Percentiles rank a stretch among this genome's conserved stretches.
These are phyloP conservation scores for Raphidocelis subcapitata DNA, from an alignment of 139 green algal species.

Conservation along the genomic window DNA sequence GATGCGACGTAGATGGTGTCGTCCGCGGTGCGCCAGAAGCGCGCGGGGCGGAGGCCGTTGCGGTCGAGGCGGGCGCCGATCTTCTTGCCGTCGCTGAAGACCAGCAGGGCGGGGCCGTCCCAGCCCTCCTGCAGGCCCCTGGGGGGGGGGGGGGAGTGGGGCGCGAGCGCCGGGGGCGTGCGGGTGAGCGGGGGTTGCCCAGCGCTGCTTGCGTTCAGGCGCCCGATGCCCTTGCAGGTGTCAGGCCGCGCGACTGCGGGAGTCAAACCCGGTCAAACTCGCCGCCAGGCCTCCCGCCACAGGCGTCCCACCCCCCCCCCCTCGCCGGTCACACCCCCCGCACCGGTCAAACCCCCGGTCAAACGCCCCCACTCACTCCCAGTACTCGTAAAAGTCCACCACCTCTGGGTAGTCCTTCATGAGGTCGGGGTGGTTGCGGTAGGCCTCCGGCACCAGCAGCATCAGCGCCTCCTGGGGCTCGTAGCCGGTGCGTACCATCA, in stretches of 20 bases:
- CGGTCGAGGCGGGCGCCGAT: slow-evolving; percentile 93
- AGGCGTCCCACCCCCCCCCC: too few species aligned
- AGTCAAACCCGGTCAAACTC: too few species aligned
- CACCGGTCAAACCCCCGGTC: too few species aligned
- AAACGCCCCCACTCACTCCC: too few species aligned
- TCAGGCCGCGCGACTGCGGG: too few species aligned
- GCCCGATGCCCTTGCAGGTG: too few species aligned
- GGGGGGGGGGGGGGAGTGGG: too few species aligned
- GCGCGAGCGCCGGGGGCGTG: too few species aligned
- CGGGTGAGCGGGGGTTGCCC: too few species aligned
- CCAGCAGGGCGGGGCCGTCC: slow-evolving; percentile 97
- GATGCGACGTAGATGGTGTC: slow-evolving; percentile 96
- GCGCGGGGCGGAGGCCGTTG: slow-evolving; percentile 96
- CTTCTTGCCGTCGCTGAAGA: slow-evolving; percentile 93
- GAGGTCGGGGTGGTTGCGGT: slow-evolving; percentile 91
- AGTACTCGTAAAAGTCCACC: slow-evolving; percentile 95
- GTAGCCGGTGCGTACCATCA: slow-evolving; percentile 82
- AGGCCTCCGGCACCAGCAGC: slow-evolving; percentile 96
- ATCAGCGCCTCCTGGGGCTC: slow-evolving; percentile 89
- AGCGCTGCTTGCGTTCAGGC: too few species aligned
- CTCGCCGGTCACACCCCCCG: too few species aligned
- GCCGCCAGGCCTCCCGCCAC: too few species aligned
- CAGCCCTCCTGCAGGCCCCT: slow-evolving; percentile 96
- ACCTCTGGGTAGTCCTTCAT: slow-evolving; percentile 75
- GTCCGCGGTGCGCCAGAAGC: slow-evolving; percentile 96